Evolutionary conservation across 2,329 filamentous ascomycete species (phyloP), one percentile per base, ranked within the genome.

Genomic region (Colletotrichum euphorbiae): DNA sequence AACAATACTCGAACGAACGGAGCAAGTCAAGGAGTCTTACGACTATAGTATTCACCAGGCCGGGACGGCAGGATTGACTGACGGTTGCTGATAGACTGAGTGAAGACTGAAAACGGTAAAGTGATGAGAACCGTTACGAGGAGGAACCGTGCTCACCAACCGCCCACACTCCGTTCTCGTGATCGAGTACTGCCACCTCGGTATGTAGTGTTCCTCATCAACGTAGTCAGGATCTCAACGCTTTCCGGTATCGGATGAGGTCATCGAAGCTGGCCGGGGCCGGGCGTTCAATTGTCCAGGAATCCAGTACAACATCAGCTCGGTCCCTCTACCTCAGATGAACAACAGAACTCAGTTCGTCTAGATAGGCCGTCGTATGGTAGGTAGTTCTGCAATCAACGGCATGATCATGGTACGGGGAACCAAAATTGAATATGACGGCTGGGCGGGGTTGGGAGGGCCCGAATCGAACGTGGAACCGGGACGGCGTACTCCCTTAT

Each of bases 401-500:
- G 76, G 74, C 21, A 76, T 80, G 72, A 73, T 80, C 33, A 79
- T 77, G 71, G 74, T 77, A 33, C 75, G 78, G 13, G 77, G 79
- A 1, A 74, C 75, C 7, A 71, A 73, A 15, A 71, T 73, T 0
- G 81, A 82, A 46, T 83, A 83, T 55, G 75, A 84, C 55, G 74
- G 76, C 2, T 86, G 83, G 83, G 77, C 77, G 31, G 73, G 73
- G 3, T 70, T 86, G 3, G 84, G 82, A 0, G 83, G 83, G 33
- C 73, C 77, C 1, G 81, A 79, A 6, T 85, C 81, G 81, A 76
- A 76, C 74, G 13, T 84, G 80, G 76, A 73, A 80, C 8, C 77
- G 74, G 75, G 62, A 74, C 24, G 64, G 73, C 19, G 24, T 85
- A 6, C 72, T 81, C 0, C 82, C 80, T 0, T 85, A 83, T 48